These are phyloP conservation scores for Myxozyma melibiosi DNA, from an alignment of 805 yeast genomes.

Conservation along the genomic window DNA sequence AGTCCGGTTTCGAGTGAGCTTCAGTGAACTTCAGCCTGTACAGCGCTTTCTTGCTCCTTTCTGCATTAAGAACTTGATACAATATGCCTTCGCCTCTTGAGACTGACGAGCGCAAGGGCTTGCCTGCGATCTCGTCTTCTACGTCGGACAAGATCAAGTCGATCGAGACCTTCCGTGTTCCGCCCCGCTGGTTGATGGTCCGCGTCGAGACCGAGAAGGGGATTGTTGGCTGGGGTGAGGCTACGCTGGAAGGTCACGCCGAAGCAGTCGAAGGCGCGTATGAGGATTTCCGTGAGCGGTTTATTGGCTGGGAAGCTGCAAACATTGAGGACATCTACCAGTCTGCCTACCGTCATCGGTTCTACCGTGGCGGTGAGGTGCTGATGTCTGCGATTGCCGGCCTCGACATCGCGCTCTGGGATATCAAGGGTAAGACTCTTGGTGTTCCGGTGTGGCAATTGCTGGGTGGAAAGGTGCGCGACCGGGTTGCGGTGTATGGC, in stretches of 20 bases:
- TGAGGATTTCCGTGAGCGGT: slow-evolving; percentile 39
- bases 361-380: slow-evolving; percentile 42
- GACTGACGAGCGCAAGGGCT: slow-evolving; percentile 24
- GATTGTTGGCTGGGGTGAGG: slow-evolving; percentile 41
- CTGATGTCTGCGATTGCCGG: slow-evolving; percentile 42
- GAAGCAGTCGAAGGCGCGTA: slow-evolving; percentile 43
- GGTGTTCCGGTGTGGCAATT: slow-evolving; percentile 40
- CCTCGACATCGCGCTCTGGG: slow-evolving; percentile 43
- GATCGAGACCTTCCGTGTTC: slow-evolving; percentile 40
- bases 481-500: slow-evolving; percentile 39
- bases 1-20: too few relatives aligned
- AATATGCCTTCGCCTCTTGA: slow-evolving; percentile 27
- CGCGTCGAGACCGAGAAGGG: slow-evolving; percentile 38
- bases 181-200: slow-evolving; percentile 40
- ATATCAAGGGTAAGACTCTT: slow-evolving; percentile 38
- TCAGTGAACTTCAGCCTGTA: background rate
- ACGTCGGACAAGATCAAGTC: slow-evolving; percentile 18
- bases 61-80: background rate
- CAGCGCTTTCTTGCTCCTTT: background rate
- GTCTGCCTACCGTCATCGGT: slow-evolving; percentile 39
- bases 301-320: slow-evolving; percentile 41
- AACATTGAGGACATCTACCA: slow-evolving; percentile 19
- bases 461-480: slow-evolving; percentile 41
- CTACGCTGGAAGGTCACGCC: slow-evolving; percentile 40
- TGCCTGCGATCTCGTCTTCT: slow-evolving; percentile 16